Conservation (phyloP, 768 basidiomycete genomes). For the Leucocoprinus sp. region DNA sequence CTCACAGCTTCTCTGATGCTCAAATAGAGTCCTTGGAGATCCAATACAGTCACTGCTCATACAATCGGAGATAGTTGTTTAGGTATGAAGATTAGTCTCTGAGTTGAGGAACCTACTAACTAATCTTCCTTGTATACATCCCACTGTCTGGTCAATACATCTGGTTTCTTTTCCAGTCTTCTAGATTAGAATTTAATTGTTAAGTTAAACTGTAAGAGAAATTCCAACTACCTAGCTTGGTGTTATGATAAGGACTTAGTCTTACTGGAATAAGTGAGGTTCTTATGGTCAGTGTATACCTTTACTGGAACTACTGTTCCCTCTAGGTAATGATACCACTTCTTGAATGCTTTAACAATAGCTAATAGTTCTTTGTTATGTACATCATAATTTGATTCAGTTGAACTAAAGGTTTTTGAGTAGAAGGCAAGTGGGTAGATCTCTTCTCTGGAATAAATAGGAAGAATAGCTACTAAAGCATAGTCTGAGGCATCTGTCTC, state of each 20-base stretch:
- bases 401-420: conserved; percentile 20
- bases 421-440: conserved; percentile 30
- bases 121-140: neutral
- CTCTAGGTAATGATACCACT: conserved; percentile 4
- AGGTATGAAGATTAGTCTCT: neutral
- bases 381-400: conserved; percentile 41
- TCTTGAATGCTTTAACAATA: neutral
- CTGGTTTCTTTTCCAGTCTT: neutral
- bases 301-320: conserved; percentile 1
- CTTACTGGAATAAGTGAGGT: conserved; percentile 20
- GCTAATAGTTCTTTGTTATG: conserved; percentile 28
- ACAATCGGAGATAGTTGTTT: too few relatives aligned
- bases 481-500: neutral
- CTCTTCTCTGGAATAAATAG: neutral
- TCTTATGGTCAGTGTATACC: conserved; percentile 16
- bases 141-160: neutral
- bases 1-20: too few relatives aligned
- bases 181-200: neutral
- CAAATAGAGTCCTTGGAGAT: too few relatives aligned
- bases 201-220: too few relatives aligned
- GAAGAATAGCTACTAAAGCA: neutral
- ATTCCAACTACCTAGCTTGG: neutral
- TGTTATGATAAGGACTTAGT: neutral
- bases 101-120: neutral
- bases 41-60: too few relatives aligned